Percentiles rank a stretch among this genome's conserved stretches.
These are phyloP conservation scores for Picea engelmannii DNA, from an alignment of 83 land plant genomes.

Conservation along the genomic window DNA sequence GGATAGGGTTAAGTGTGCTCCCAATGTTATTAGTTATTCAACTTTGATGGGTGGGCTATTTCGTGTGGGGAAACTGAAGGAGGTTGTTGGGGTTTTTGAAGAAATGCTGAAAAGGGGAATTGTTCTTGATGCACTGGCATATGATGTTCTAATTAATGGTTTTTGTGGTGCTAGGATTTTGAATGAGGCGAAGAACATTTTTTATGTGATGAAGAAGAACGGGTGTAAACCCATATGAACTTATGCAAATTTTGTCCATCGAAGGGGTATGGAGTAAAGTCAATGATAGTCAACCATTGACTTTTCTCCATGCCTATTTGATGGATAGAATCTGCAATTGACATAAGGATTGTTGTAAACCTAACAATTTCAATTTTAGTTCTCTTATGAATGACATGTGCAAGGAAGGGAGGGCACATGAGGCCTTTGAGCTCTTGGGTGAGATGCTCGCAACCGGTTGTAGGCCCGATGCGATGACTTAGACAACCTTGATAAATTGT, in stretches of 20 bases:
- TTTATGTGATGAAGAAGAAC: constrained; percentile 64
- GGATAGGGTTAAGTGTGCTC: constrained; percentile 25
- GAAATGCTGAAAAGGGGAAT: constrained; percentile 59
- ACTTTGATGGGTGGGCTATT: constrained; percentile 64
- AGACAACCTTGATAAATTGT: constrained; percentile 50
- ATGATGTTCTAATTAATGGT: constrained; percentile 56
- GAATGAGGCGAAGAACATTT: constrained; percentile 49
- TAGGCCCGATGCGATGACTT: constrained; percentile 41
- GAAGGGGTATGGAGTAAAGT: too few species aligned
- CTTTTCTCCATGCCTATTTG: too few species aligned
- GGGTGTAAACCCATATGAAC: constrained; percentile 60
- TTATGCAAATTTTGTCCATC: too few species aligned
- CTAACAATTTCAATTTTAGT: constrained; percentile 51
- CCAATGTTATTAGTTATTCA: constrained; percentile 58
- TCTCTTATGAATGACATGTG: constrained; percentile 53
- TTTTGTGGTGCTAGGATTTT: constrained; percentile 52
- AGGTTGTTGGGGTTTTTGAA: constrained; percentile 56
- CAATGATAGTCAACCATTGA: too few species aligned
- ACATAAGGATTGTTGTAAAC: too few species aligned
- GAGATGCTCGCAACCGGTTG: constrained; percentile 46
- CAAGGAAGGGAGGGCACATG: constrained; percentile 56
- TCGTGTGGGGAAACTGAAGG: constrained; percentile 33
- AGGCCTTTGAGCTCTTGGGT: constrained; percentile 55
- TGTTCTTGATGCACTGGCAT: constrained; percentile 48
- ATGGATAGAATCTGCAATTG: too few species aligned